Evolutionary conservation across 2,329 filamentous ascomycete species (phyloP).

Genomic region (Aspergillus sclerotialis): DNA sequence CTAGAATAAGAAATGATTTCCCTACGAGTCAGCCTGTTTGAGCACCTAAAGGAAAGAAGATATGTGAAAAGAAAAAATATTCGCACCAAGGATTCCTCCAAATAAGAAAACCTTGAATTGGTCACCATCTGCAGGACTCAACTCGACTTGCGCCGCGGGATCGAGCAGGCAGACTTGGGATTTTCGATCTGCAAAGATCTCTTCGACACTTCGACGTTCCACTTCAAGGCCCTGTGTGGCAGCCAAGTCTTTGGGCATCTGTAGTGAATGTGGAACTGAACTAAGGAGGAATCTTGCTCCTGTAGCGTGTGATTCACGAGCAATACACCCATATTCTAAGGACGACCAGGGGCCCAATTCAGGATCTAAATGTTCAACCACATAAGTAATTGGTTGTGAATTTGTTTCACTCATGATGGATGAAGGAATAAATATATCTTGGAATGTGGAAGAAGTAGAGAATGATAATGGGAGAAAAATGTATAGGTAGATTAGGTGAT

Average conservation of each 20-base stretch:
- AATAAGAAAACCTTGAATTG: slow-evolving; percentile 89
- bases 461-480: too few species aligned
- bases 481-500: too few species aligned
- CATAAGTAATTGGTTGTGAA: slow-evolving; percentile 60
- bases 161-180: slow-evolving; percentile 81
- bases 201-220: slow-evolving; percentile 72
- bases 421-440: neutral
- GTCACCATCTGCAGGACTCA: slow-evolving; percentile 75
- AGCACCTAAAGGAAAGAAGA: slow-evolving; percentile 1
- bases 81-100: slow-evolving; percentile 82
- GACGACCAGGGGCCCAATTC: slow-evolving; percentile 92
- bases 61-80: slow-evolving; percentile 4
- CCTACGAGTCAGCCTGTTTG: slow-evolving; percentile 6
- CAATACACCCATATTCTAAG: slow-evolving; percentile 85
- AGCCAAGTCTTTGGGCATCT: slow-evolving; percentile 54
- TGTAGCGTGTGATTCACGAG: slow-evolving; percentile 64
- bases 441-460: too few species aligned
- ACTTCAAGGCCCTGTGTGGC: slow-evolving; percentile 57
- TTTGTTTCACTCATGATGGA: slow-evolving; percentile 17
- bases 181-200: slow-evolving; percentile 67
- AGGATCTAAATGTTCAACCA: slow-evolving; percentile 93
- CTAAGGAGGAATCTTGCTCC: slow-evolving; percentile 72
- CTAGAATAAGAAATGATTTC: slow-evolving; percentile 39
- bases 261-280: slow-evolving; percentile 64
- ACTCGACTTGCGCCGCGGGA: slow-evolving; percentile 71